Conservation (phyloP, 2,329 filamentous ascomycete genomes). For the Chaetomium olivaceum region DNA sequence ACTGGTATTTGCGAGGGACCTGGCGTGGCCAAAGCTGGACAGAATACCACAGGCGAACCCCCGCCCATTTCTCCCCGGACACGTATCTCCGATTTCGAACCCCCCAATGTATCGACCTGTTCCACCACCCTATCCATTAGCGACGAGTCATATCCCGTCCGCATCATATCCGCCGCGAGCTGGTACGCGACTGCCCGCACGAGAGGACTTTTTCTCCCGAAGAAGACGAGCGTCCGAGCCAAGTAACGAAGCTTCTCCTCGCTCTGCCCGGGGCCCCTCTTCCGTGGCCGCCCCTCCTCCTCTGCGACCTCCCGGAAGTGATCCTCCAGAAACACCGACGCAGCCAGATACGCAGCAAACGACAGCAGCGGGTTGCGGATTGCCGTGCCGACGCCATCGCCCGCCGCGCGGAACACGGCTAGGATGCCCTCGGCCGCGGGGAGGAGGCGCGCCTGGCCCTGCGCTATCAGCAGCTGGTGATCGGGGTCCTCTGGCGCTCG, state of each 20-base stretch:
- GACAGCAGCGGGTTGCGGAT: conserved; percentile 70
- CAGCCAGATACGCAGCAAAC: conserved; percentile 71
- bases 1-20: background rate
- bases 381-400: conserved; percentile 28
- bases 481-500: background rate
- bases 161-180: conserved; percentile 62
- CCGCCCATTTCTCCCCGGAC: background rate
- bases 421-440: conserved; percentile 58
- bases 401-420: conserved; percentile 66
- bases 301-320: conserved; percentile 48
- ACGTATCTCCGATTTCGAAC: background rate
- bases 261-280: background rate
- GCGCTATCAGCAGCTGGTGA: conserved; percentile 52
- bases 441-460: conserved; percentile 68
- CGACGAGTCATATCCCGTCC: background rate
- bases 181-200: conserved; percentile 71
- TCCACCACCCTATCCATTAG: background rate
- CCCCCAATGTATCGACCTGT: background rate
- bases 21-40: background rate
- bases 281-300: conserved; percentile 49
- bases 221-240: conserved; percentile 64
- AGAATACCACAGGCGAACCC: background rate
- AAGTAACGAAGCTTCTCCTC: conserved; percentile 64
- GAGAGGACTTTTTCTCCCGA: conserved; percentile 65
- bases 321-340: conserved; percentile 70